Percentiles rank a stretch among this genome's conserved stretches.
Conservation (phyloP, 768 basidiomycete species). For the Suillus paluster region DNA sequence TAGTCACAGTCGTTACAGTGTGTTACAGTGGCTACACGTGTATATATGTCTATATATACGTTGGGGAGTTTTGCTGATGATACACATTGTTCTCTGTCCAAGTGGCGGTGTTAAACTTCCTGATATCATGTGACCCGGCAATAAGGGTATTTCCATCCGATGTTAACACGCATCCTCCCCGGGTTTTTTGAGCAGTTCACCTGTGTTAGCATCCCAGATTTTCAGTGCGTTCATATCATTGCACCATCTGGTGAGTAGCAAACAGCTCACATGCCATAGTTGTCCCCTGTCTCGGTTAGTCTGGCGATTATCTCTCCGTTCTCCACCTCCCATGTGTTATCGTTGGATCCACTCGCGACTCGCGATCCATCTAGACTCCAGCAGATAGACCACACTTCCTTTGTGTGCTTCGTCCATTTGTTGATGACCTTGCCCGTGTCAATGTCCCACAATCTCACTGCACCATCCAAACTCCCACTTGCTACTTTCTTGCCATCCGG, state of each 20-base stretch:
- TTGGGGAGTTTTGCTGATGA: no score
- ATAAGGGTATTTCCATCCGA: not conserved
- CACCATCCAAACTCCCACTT: not conserved
- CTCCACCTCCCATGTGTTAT: not conserved
- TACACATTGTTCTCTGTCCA: no score
- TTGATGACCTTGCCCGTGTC: not conserved
- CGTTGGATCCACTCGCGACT: not conserved
- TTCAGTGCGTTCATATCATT: not conserved
- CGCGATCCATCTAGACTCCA: not conserved
- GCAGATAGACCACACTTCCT: not conserved
- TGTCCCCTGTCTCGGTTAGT: not conserved
- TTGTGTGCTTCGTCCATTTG: not conserved
- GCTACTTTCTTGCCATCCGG: not conserved
- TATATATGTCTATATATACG: no score
- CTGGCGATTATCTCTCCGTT: not conserved
- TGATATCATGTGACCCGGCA: not conserved
- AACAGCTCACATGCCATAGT: rapidly evolving
- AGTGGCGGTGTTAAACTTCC: not conserved
- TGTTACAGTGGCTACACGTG: no score
- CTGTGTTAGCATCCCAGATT: not conserved
- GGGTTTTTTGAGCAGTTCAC: not conserved
- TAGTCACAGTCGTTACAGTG: no score
- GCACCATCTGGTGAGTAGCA: not conserved
- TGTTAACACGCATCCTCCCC: not conserved
- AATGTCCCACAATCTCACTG: not conserved